Evolutionary conservation across 2,329 filamentous ascomycete genomes (phyloP).

Genomic region (Xylaria polymorpha): DNA sequence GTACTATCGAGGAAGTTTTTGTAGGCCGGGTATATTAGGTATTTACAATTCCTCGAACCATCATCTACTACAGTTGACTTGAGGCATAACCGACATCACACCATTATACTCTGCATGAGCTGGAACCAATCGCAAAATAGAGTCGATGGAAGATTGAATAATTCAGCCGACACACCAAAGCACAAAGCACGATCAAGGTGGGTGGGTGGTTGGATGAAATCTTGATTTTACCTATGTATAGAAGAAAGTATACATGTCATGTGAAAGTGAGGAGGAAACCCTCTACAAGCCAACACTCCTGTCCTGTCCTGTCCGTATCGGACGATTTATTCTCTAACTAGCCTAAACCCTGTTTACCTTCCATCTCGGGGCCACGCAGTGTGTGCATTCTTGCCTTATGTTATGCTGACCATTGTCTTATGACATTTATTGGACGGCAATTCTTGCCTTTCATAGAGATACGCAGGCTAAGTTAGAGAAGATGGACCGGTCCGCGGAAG

Average conservation of each 20-base stretch:
- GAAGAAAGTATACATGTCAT: neutral
- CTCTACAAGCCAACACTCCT: neutral
- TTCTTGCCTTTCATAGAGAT: neutral
- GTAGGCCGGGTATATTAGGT: neutral
- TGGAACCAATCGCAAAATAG: neutral
- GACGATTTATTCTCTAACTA: neutral
- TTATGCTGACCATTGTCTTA: neutral
- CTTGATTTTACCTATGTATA: neutral
- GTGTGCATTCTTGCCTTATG: neutral
- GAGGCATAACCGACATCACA: neutral
- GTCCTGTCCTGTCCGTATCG: neutral
- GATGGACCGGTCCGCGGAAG: neutral
- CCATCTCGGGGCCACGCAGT: neutral
- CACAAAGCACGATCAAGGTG: neutral
- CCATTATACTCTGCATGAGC: neutral
- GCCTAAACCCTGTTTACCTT: neutral
- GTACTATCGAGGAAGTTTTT: neutral
- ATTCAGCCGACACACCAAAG: too few relatives aligned
- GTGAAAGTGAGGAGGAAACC: too few relatives aligned
- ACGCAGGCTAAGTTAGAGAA: neutral
- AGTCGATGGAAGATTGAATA: neutral
- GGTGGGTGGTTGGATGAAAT: neutral
- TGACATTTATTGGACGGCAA: neutral
- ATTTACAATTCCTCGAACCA: neutral
- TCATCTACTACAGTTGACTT: neutral